Evolutionary conservation across 2,329 filamentous ascomycete genomes (phyloP).

Genomic region (Cercospora sojina): DNA sequence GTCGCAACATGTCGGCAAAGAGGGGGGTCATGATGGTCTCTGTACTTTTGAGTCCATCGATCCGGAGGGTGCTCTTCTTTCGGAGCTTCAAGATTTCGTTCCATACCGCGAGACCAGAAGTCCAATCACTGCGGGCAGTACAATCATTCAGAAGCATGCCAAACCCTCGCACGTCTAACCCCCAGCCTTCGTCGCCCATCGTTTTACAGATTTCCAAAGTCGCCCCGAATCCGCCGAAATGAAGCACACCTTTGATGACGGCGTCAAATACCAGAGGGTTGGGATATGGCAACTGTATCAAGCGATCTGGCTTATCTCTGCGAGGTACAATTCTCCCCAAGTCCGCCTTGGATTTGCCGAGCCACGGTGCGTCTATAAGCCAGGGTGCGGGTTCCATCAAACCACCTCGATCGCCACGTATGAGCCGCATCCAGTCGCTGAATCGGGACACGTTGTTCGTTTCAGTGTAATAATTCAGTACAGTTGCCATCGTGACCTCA

Average conservation of each 20-base stretch:
- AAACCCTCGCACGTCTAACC: conserved; percentile 43
- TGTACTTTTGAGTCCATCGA: conserved; percentile 12
- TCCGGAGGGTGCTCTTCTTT: conserved; percentile 13
- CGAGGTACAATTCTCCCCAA: conserved; percentile 28
- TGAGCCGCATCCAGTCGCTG: conserved; percentile 41
- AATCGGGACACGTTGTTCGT: conserved; percentile 39
- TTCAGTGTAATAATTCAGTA: conserved; percentile 44
- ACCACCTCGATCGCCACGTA: conserved; percentile 40
- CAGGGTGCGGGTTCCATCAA: conserved; percentile 41
- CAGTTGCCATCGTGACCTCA: conserved; percentile 44
- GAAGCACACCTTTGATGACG: conserved; percentile 45
- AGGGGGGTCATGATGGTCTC: conserved; percentile 21
- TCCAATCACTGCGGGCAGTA: conserved; percentile 41
- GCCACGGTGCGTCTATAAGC: conserved; percentile 5
- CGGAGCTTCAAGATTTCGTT: conserved; percentile 40
- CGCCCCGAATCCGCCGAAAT: conserved; percentile 48
- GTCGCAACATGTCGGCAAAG: conserved; percentile 30
- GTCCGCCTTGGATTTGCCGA: conserved; percentile 29
- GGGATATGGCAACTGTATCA: conserved; percentile 47
- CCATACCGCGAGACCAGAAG: conserved; percentile 43
- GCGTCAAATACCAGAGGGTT: conserved; percentile 47
- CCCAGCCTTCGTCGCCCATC: conserved; percentile 49
- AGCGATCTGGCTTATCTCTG: conserved; percentile 24
- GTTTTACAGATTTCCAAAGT: conserved; percentile 44
- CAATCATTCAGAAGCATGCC: conserved; percentile 45